Percentiles rank a stretch among this genome's conserved stretches.
These are phyloP conservation scores for Fusarium poae DNA, from an alignment of 2,329 filamentous ascomycete genomes.

Conservation along the genomic window DNA sequence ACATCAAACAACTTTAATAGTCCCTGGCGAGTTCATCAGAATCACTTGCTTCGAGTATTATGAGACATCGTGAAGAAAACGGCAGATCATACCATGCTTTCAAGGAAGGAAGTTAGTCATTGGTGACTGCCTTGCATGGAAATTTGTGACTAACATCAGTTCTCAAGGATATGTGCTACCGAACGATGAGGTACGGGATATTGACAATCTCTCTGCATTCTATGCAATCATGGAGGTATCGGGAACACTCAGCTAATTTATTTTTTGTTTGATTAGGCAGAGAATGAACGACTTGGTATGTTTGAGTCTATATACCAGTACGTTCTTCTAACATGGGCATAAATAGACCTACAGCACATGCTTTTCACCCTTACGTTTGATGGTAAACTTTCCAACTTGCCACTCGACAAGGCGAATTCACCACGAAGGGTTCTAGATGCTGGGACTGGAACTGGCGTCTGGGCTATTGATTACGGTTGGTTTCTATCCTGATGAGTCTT, in stretches of 20 bases:
- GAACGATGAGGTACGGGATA: conserved; percentile 48
- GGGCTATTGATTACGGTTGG: conserved; percentile 58
- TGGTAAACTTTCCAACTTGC: conserved; percentile 49
- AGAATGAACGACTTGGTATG: conserved; percentile 6
- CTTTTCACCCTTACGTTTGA: conserved; percentile 52
- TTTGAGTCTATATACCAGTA: accelerated
- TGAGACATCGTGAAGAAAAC: conserved; percentile 54
- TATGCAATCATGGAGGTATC: accelerated
- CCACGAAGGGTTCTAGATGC: conserved; percentile 57
- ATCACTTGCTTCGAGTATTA: conserved; percentile 54
- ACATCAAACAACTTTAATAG: background rate
- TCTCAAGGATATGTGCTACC: conserved; percentile 49
- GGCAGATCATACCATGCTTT: conserved; percentile 56
- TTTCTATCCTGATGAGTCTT: accelerated
- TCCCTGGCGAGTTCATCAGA: conserved; percentile 17
- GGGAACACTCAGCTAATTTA: background rate
- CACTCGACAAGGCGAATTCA: conserved; percentile 39
- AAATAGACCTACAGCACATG: conserved; percentile 55
- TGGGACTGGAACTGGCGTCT: conserved; percentile 62
- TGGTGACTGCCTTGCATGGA: too few relatives aligned
- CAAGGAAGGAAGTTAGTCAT: conserved; percentile 47
- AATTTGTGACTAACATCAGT: background rate
- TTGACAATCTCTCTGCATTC: accelerated
- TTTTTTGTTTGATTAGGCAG: background rate
- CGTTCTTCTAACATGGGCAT: conserved; percentile 21